Base-by-base conservation (phyloP, 169 alveolate genomes). In the Besnoitia besnoiti region DNA sequence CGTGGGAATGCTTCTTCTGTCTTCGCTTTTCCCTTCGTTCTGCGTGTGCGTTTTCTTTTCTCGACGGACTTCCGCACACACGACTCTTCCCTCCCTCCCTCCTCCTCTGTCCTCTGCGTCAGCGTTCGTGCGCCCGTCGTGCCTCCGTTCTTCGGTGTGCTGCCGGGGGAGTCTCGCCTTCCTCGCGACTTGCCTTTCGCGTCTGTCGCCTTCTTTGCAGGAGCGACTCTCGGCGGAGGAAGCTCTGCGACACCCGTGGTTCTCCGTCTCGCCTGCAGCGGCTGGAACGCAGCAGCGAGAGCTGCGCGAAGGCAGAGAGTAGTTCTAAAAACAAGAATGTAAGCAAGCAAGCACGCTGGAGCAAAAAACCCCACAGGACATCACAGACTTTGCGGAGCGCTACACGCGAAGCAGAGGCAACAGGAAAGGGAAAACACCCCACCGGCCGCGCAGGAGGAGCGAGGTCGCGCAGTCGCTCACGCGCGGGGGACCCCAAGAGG, bases 181-280 rank as follows among this genome's bases (percentile, higher is more conserved):
- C 12, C 51, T 42, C 85, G 46, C 33, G 39, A 8, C 39, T 67
- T 12, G 8, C 42, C 37, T n/a, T 67, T 12, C 8, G 42, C 24
- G n/a, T 14, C 39, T 67, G 62, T 16, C 12, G 21, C 35, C 19
- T n/a, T n/a, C n/a, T n/a, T n/a, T n/a, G n/a, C 89, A 82, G 89
- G 89, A 82, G 24, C n/a, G 89, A 27, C 61, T 85, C 40, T 59
- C 91, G 30, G 91, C 91, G 4, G 91, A 51, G 33, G 91, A 62
- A 16, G 91, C 91, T 21, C 62, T 85, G 44, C 91, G 59, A 37
- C 91, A 85, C 62, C 91, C 91, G 35, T 85, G 91, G 91, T 85
- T 85, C 55, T 39, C 80, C 39, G 91, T 85, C 51, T 61, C 91
- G 5, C 79, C 80, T 30, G 51, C 85, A 35, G 91, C 84, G 3